Conservation (phyloP, 768 basidiomycete genomes). For the Stropharia rugosoannulata region DNA sequence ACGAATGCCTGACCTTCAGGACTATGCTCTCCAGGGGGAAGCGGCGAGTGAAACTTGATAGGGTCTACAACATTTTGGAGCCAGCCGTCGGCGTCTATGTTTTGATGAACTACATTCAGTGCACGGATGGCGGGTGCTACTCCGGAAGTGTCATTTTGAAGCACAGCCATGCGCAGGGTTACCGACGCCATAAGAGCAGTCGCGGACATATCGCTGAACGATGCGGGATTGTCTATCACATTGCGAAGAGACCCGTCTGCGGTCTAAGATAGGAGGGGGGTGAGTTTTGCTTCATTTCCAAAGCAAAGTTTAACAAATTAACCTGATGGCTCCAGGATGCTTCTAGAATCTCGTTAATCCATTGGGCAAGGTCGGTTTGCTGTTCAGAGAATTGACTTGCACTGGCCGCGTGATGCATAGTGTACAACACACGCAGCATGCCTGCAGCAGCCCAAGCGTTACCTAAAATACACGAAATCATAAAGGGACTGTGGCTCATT, state of each 20-base stretch:
- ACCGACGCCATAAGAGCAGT: slow-evolving; percentile 59
- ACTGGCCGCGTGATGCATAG: slow-evolving; percentile 45
- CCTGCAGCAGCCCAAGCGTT: slow-evolving; percentile 73
- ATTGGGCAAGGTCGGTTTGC: slow-evolving; percentile 42
- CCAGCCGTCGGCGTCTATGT: slow-evolving; percentile 42
- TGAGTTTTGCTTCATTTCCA: not conserved
- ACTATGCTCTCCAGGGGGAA: slow-evolving; percentile 33
- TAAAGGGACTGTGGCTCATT: not conserved
- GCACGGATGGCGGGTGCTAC: slow-evolving; percentile 40
- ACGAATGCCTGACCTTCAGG: slow-evolving; percentile 66
- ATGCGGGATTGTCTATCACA: slow-evolving; percentile 45
- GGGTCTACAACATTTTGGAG: slow-evolving; percentile 49
- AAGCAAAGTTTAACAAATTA: not conserved
- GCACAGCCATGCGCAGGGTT: slow-evolving; percentile 51
- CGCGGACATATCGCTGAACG: slow-evolving; percentile 53
- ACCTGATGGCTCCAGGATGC: slow-evolving; percentile 47
- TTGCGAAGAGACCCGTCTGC: slow-evolving; percentile 49
- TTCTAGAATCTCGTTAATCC: slow-evolving; percentile 53
- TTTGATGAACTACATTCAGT: slow-evolving; percentile 32
- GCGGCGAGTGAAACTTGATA: slow-evolving; percentile 41
- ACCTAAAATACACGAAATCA: slow-evolving; percentile 26
- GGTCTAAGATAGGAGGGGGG: slow-evolving; percentile 24
- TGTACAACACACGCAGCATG: slow-evolving; percentile 58
- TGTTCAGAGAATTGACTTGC: slow-evolving; percentile 35
- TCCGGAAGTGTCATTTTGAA: slow-evolving; percentile 39